phyloP scores from a whole-genome alignment of 768 basidiomycete species.

The Leccinum boreale region DNA sequence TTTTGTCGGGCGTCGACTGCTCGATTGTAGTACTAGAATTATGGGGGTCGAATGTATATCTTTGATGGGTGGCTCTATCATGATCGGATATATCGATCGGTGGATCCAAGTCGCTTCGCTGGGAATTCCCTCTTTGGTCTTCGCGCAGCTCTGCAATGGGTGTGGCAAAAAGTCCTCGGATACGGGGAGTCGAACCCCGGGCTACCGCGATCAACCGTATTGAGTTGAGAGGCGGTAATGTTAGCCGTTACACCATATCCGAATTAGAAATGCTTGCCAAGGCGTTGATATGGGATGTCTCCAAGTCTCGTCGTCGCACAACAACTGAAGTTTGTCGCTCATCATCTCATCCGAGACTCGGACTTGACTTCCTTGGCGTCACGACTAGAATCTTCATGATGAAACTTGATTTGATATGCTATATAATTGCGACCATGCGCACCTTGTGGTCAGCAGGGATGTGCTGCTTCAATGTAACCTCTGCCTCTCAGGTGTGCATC shows the following conservation, averaged over 20 bases:
- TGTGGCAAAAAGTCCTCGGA: constrained; percentile 17
- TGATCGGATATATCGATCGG: not conserved
- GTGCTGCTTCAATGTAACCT: constrained; percentile 73
- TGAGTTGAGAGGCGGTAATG: constrained; percentile 54
- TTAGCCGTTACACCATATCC: constrained; percentile 67
- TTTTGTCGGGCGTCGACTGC: not conserved
- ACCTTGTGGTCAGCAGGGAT: constrained; percentile 72
- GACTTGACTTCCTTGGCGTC: too few species aligned
- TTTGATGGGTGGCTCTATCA: too few species aligned
- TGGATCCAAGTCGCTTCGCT: not conserved
- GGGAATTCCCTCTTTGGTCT: too few species aligned
- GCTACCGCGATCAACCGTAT: constrained; percentile 32
- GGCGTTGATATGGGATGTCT: too few species aligned
- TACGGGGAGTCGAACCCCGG: constrained; percentile 37
- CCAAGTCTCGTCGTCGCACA: too few species aligned
- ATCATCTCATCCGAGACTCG: too few species aligned
- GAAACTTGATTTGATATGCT: too few species aligned
- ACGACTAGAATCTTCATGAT: too few species aligned
- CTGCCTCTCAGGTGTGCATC: constrained; percentile 80
- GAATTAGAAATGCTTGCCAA: not conserved
- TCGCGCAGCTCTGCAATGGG: too few species aligned
- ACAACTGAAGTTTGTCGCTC: too few species aligned
- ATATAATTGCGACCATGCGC: constrained; percentile 5
- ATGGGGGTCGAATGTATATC: too few species aligned
- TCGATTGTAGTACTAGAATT: not conserved